These are phyloP conservation scores for Peribolospora kevripleyi DNA, from an alignment of 768 basidiomycete genomes.

Conservation along the genomic window DNA sequence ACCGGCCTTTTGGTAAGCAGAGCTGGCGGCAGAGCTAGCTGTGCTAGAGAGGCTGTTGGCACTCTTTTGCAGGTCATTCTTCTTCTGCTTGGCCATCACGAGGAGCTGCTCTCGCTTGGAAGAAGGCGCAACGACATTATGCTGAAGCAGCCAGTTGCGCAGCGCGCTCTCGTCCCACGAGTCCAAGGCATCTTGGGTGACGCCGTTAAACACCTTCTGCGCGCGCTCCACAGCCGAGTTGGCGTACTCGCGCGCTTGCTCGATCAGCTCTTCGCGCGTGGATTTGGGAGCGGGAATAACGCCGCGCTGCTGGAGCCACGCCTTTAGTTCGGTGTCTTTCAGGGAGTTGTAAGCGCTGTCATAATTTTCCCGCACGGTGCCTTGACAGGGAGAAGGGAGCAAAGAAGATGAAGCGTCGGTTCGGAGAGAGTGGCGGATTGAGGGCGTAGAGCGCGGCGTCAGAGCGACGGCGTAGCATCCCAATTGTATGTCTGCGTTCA, in stretches of 20 bases:
- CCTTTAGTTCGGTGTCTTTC: conserved; percentile 6
- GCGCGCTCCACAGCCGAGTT: conserved; percentile 39
- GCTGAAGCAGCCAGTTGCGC: conserved; percentile 58
- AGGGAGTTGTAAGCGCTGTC: conserved; percentile 17
- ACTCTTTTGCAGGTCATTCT: background rate
- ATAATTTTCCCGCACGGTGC: conserved; percentile 16
- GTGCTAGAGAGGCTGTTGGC: background rate
- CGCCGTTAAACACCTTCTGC: conserved; percentile 35
- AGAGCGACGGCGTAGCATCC: too few species aligned
- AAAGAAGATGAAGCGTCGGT: conserved; percentile 21
- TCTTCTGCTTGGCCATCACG: conserved; percentile 44
- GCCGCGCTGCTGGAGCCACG: conserved; percentile 6
- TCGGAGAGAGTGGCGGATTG: too few species aligned
- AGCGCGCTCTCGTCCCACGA: conserved; percentile 62
- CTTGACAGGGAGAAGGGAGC: conserved; percentile 11
- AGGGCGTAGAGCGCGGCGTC: too few species aligned
- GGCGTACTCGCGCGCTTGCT: conserved; percentile 26
- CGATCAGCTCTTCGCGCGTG: conserved; percentile 6
- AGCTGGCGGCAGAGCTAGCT: background rate
- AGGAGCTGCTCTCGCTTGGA: conserved; percentile 58
- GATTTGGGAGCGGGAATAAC: conserved; percentile 7
- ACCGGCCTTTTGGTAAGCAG: background rate
- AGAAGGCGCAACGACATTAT: conserved; percentile 61
- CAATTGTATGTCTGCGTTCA: too few species aligned
- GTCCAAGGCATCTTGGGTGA: conserved; percentile 1